Conservation (phyloP, 139 green algal genomes). For the Diplosphaera chodatii region DNA sequence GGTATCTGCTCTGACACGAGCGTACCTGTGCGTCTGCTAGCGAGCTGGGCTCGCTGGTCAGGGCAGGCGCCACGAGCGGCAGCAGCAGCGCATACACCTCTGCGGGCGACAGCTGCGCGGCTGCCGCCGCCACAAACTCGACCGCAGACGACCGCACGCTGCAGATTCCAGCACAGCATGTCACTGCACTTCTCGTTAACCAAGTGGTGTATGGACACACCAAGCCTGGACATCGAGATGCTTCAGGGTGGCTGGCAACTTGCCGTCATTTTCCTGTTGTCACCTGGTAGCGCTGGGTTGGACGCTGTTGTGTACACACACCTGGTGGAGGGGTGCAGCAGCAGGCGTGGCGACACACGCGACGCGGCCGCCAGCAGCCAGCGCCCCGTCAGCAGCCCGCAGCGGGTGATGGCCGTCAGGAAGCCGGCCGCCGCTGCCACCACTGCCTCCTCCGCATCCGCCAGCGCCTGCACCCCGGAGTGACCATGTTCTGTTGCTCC, state of each 20-base stretch:
- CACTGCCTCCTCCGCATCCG: conserved; percentile 52
- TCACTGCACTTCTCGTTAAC: too few relatives aligned
- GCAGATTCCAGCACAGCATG: background rate
- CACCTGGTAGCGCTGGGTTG: too few relatives aligned
- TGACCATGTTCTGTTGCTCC: too few relatives aligned
- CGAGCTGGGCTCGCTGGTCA: conserved; percentile 24
- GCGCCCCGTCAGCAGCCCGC: conserved; percentile 19
- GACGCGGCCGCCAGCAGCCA: conserved; percentile 41
- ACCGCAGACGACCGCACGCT: conserved; percentile 57
- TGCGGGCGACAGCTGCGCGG: conserved; percentile 36
- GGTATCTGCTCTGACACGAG: too few relatives aligned
- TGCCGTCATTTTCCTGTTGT: too few relatives aligned
- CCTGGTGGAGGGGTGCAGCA: background rate
- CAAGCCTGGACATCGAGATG: too few relatives aligned
- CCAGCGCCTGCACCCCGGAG: conserved; percentile 68
- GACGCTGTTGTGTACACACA: too few relatives aligned
- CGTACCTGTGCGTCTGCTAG: too few relatives aligned
- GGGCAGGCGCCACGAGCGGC: conserved; percentile 36
- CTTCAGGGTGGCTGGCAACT: too few relatives aligned
- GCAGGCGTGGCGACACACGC: conserved; percentile 13
- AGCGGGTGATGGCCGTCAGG: conserved; percentile 35
- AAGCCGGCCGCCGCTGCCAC: conserved; percentile 60
- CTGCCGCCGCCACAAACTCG: conserved; percentile 56
- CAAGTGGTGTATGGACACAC: too few relatives aligned
- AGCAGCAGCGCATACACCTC: conserved; percentile 68